Percentiles rank a stretch among this genome's conserved stretches.
Conservation (phyloP, 306 rosid species). For the Aeschynomene evenia region DNA sequence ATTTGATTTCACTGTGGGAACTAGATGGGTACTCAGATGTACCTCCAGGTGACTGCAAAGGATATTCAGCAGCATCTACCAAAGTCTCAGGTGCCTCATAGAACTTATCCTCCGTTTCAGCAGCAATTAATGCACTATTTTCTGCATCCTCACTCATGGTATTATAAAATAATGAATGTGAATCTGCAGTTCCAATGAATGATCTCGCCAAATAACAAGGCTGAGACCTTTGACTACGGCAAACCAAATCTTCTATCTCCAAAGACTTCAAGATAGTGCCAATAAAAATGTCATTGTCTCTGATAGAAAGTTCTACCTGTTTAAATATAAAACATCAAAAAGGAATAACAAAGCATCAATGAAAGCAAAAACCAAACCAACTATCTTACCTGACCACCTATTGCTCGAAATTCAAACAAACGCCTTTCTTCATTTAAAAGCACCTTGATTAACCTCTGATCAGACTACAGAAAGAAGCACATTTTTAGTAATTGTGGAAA, state of each 20-base stretch:
- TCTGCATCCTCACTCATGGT: slow-evolving; percentile 40
- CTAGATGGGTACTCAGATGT: slow-evolving; percentile 31
- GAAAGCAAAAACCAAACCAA: slow-evolving; percentile 1
- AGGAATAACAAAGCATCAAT: slow-evolving; percentile 24
- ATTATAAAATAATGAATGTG: slow-evolving; percentile 41
- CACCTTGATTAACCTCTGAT: slow-evolving; percentile 66
- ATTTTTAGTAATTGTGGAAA: slow-evolving; percentile 27
- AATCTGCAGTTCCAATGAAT: slow-evolving; percentile 55
- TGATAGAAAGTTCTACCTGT: slow-evolving; percentile 89
- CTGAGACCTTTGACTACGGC: slow-evolving; percentile 43
- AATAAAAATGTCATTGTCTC: slow-evolving; percentile 68
- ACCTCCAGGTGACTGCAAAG: slow-evolving; percentile 50
- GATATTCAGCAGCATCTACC: slow-evolving; percentile 52
- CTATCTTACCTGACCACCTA: slow-evolving; percentile 86
- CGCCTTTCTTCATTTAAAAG: slow-evolving; percentile 73
- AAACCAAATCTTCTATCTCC: slow-evolving; percentile 92
- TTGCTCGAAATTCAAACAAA: slow-evolving; percentile 91
- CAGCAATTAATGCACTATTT: slow-evolving; percentile 34
- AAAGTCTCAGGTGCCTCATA: slow-evolving; percentile 89
- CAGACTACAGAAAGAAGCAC: slow-evolving; percentile 53
- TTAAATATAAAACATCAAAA: slow-evolving; percentile 32
- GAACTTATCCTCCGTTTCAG: slow-evolving; percentile 77
- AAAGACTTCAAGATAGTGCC: slow-evolving; percentile 92
- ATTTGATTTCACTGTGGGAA: slow-evolving; percentile 30
- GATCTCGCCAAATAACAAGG: slow-evolving; percentile 92